Evolutionary conservation across 1,139 yeast species (phyloP), one percentile per base, ranked within the genome.

Genomic region (Geotrichum candidum): DNA sequence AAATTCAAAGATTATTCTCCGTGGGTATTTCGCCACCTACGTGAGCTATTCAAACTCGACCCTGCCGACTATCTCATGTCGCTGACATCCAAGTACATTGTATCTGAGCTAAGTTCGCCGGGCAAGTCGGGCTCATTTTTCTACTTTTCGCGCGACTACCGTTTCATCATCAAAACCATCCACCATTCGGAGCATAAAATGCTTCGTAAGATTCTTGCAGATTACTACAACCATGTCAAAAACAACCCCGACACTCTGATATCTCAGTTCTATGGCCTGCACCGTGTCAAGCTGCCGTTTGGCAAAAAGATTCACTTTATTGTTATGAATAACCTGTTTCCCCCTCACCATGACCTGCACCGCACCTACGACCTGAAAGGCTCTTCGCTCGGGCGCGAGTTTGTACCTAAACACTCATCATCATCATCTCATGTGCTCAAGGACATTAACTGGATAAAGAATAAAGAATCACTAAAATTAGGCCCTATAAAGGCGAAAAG

Each of bases 121-220:
- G 99, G 99, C 2, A 94, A 94, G 74, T 87, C 96, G 69, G 99
- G 99, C 0, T 90, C 97, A 0, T 92, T 94, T 72, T 94, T 94
- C 72, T 94, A 94, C 76, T 95, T 88, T 74, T 90, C 97, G 13
- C 81, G 97, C 66, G 99, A 95, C 76, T 91, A 87, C 76, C 82
- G 95, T 65, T 94, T 89, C 74, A 94, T 94, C 70, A 95, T 94
- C 75, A 94, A 94, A 73, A 94, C 99, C 0, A 90, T 95, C 64
- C 97, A 90, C 72, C 96, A 90, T 70, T 78, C 96, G 1, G 99
- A 94, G 71, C 98, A 94, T 76, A 84, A 84, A 65, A 95, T 89
- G 74, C 76, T 94, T 64, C 80, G 96, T 68, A 81, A 80, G 66
- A 85, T 90, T 51, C 80, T 94, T 59, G 84, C 84, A 69, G 87